Evolutionary conservation across 352 stramenopile genomes (phyloP).

Genomic region (Thalassiosira gravida): DNA sequence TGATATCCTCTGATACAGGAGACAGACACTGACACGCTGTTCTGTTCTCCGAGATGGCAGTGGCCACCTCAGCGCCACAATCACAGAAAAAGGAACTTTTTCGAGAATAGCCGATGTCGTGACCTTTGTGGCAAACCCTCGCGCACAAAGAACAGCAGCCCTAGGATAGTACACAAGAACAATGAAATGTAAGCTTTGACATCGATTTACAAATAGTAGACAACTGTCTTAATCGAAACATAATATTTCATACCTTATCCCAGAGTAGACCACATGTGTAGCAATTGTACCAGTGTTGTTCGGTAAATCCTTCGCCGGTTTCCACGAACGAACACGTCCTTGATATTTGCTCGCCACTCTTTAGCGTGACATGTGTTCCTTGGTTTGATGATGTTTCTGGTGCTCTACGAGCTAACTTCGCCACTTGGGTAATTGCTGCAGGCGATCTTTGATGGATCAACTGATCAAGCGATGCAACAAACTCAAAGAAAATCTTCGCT

Average conservation of each 20-base stretch:
- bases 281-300: conserved; percentile 86
- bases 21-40: conserved; percentile 76
- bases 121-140: conserved; percentile 77
- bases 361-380: conserved; percentile 20
- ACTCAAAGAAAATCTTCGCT: conserved; percentile 52
- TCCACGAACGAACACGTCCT: conserved; percentile 67
- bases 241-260: conserved; percentile 64
- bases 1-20: conserved; percentile 50
- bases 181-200: neutral
- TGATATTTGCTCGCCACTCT: conserved; percentile 40
- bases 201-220: neutral
- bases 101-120: conserved; percentile 87
- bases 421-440: neutral
- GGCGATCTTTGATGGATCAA: conserved; percentile 31
- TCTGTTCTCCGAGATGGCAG: conserved; percentile 53
- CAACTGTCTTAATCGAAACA: neutral
- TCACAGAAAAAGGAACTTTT: conserved; percentile 89
- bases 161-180: conserved; percentile 3
- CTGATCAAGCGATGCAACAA: conserved; percentile 39
- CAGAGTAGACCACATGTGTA: conserved; percentile 84
- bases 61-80: conserved; percentile 83
- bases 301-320: conserved; percentile 68
- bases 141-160: conserved; percentile 85
- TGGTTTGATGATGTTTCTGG: conserved; percentile 10
- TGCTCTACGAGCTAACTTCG: neutral